Percentiles rank a stretch among this genome's conserved stretches.
phyloP scores from a whole-genome alignment of 768 basidiomycete genomes.

The Suillus hirtellus region DNA sequence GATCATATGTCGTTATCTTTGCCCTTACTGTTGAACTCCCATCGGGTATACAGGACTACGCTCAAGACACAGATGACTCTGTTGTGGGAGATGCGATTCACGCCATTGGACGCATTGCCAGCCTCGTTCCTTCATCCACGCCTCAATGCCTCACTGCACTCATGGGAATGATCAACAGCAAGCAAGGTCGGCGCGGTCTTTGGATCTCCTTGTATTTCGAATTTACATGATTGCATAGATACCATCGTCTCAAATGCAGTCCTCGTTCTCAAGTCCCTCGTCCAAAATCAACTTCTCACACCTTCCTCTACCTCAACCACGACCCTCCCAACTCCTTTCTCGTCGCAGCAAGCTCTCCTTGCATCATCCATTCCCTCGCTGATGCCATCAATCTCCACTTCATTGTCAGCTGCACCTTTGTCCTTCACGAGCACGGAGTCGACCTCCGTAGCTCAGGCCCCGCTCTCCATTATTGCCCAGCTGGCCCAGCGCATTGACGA shows the following conservation, averaged over 20 bases:
- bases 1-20: not conserved
- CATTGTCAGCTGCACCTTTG: not conserved
- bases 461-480: slow-evolving; percentile 71
- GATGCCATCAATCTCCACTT: not conserved
- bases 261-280: slow-evolving; percentile 80
- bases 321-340: slow-evolving; percentile 1
- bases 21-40: not conserved
- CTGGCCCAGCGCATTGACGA: slow-evolving; percentile 78
- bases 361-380: slow-evolving; percentile 16
- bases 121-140: slow-evolving; percentile 63
- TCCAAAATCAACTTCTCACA: slow-evolving; percentile 62
- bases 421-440: slow-evolving; percentile 24
- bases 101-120: slow-evolving; percentile 78
- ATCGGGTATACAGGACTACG: slow-evolving; percentile 60
- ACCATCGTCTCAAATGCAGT: slow-evolving; percentile 78
- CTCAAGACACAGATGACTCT: slow-evolving; percentile 71
- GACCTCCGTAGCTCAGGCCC: slow-evolving; percentile 33
- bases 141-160: slow-evolving; percentile 75
- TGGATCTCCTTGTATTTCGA: not conserved
- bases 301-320: slow-evolving; percentile 29
- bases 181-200: slow-evolving; percentile 52
- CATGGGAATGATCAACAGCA: slow-evolving; percentile 77
- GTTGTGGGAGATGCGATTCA: slow-evolving; percentile 73
- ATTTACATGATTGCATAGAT: slow-evolving; percentile 46
- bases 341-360: slow-evolving; percentile 14